phyloP scores from a whole-genome alignment of 2,329 filamentous ascomycete species.

The Alternaria brassicicola region DNA sequence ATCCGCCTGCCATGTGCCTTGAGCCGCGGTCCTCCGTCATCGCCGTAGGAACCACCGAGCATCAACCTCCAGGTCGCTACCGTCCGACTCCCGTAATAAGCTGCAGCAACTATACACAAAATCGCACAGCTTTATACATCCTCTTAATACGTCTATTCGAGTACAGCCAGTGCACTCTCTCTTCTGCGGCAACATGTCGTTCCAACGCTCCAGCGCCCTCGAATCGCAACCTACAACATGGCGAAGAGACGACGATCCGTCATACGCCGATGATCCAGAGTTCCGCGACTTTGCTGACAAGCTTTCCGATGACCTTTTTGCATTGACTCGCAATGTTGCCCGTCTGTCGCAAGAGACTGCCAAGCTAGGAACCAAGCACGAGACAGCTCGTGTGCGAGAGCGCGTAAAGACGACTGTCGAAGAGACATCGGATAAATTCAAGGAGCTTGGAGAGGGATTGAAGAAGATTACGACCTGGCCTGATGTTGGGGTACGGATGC shows the following conservation, averaged over 20 bases:
- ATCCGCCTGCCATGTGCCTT: constrained; percentile 23
- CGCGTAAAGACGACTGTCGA: constrained; percentile 86
- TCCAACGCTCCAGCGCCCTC: constrained; percentile 82
- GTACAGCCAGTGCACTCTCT: neutral
- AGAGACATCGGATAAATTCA: constrained; percentile 84
- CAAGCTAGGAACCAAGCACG: constrained; percentile 85
- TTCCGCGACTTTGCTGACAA: constrained; percentile 83
- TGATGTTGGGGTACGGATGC: constrained; percentile 72
- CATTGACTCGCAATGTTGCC: constrained; percentile 84
- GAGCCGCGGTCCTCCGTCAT: constrained; percentile 31
- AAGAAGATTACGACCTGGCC: constrained; percentile 84
- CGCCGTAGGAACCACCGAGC: constrained; percentile 27
- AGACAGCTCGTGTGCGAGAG: constrained; percentile 89
- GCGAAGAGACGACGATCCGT: constrained; percentile 71
- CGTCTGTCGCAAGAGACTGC: constrained; percentile 83
- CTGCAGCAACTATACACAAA: constrained; percentile 4
- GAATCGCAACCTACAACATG: constrained; percentile 77
- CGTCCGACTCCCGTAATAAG: constrained; percentile 17
- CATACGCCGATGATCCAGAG: constrained; percentile 89
- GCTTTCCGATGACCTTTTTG: constrained; percentile 87
- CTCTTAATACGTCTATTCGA: too few relatives aligned
- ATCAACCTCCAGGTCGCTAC: constrained; percentile 37
- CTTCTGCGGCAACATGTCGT: constrained; percentile 71
- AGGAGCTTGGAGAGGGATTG: constrained; percentile 88
- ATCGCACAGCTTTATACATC: constrained; percentile 10